Base-by-base conservation (phyloP, 2,329 filamentous ascomycete species). In the Fusarium sp. region DNA sequence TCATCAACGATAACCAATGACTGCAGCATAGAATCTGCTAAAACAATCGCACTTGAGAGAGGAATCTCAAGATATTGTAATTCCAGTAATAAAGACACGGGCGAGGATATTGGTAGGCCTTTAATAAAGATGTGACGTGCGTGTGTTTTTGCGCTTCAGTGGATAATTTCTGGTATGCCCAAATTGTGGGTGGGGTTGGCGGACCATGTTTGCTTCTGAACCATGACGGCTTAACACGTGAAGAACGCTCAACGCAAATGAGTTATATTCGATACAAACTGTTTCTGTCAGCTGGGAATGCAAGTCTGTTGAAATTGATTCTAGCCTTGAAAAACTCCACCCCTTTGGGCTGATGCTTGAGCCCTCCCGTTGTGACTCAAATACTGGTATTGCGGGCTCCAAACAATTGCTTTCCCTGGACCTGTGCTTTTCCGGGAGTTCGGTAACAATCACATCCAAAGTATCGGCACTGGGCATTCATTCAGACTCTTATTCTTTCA, bases 201-300 rank as follows among this genome's bases (percentile, higher is more conserved):
- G 10, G 10, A 5, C 16, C 15, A 18, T 11, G 10, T 25, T 5
- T 16, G 27, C 27, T 29, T 29, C 7, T 29, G 27, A 8, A 29
- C 9, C 29, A 11, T 33, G 7, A 23, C 3, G 4, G 12, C n/a
- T 15, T 16, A 15, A n/a, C 15, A 23, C 7, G 10, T 10, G 19
- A 11, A 23, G 8, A 31, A 9, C 4, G 7, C 1, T 55, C 7
- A 27, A 10, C 9, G 21, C 9, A 8, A 15, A 10, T 15, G 11
- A n/a, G 23, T 15, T 23, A 5, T 39, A 10, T 39, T 7, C 18
- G 2, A 23, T 21, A 1, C 12, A 37, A 27, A 37, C 5, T 12
- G 12, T 19, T 37, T 27, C 23, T 0, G 3, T 7, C 9, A 16
- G 1, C 5, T n/a, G 10, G 3, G 23, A 12, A 9, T n/a, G 2